Evolutionary conservation across 148 eudicot genomes (phyloP).

Genomic region (Diospyros lotus): DNA sequence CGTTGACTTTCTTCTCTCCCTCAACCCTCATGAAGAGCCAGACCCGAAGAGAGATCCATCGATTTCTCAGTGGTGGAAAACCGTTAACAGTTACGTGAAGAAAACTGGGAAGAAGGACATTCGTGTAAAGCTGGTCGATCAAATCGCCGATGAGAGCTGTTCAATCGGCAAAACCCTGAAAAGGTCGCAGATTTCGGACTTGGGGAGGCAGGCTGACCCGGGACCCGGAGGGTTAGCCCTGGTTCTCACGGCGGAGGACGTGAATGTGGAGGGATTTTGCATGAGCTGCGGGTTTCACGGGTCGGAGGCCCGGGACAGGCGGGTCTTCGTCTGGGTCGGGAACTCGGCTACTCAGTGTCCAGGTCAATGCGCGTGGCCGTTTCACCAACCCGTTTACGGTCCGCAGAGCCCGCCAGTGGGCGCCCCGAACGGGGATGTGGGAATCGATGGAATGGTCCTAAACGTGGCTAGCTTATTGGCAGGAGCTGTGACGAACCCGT

Average conservation of each 20-base stretch:
- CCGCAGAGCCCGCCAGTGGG: conserved; percentile 3
- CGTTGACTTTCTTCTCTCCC: conserved; percentile 13
- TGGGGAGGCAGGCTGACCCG: conserved; percentile 3
- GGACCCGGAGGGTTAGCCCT: conserved; percentile 3
- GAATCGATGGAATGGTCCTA: conserved; percentile 9
- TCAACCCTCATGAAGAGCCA: background rate
- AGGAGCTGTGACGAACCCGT: conserved; percentile 12
- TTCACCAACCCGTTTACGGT: background rate
- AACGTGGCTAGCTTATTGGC: conserved; percentile 8
- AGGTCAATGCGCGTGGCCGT: too few relatives aligned
- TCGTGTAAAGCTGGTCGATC: background rate
- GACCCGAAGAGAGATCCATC: background rate
- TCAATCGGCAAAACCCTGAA: background rate
- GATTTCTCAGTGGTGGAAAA: conserved; percentile 11
- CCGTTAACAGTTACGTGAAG: background rate
- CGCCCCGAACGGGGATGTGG: conserved; percentile 11
- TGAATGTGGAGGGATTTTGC: conserved; percentile 6
- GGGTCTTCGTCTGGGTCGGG: conserved; percentile 4
- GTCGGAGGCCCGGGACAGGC: background rate
- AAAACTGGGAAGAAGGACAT: background rate
- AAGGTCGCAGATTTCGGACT: background rate
- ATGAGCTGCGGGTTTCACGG: conserved; percentile 13
- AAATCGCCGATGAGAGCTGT: background rate
- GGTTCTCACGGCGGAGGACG: conserved; percentile 1
- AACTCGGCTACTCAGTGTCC: conserved; percentile 10